Conservation (phyloP, 306 rosid genomes). For the Delonix regia region DNA sequence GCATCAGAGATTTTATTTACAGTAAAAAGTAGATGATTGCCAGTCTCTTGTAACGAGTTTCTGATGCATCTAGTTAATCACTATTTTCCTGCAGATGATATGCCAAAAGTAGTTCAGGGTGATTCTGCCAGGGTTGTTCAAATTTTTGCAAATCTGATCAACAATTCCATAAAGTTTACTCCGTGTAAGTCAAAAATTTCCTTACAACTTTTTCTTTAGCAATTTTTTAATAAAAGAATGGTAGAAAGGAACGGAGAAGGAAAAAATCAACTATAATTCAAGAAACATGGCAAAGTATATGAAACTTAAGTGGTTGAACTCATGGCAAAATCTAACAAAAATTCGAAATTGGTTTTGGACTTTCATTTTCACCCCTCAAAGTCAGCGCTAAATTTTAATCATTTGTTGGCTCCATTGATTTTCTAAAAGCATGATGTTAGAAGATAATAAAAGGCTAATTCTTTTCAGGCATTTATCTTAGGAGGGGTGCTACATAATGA, state of each 20-base stretch:
- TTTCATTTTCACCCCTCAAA: not conserved
- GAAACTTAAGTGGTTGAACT: not conserved
- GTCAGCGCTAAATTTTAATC: not conserved
- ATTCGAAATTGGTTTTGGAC: not conserved
- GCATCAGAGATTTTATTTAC: constrained; percentile 27
- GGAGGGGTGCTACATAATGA: constrained; percentile 35
- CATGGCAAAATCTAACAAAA: not conserved
- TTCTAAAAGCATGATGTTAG: not conserved
- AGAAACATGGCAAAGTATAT: not conserved
- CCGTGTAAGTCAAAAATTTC: constrained; percentile 62
- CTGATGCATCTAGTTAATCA: constrained; percentile 22
- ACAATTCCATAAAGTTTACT: constrained; percentile 96
- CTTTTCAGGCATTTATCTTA: constrained; percentile 35
- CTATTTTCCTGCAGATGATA: constrained; percentile 66
- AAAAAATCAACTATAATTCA: not conserved
- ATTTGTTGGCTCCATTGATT: not conserved
- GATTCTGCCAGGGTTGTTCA: constrained; percentile 99
- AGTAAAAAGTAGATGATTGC: constrained; percentile 8
- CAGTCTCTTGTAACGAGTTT: constrained; percentile 7
- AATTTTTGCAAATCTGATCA: constrained; percentile 90
- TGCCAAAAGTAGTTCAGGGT: constrained; percentile 88
- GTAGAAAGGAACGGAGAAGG: not conserved
- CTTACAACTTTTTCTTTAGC: not conserved
- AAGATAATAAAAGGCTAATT: constrained; percentile 32
- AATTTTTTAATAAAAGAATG: not conserved